phyloP scores from a whole-genome alignment of 306 rosid genomes.

The Trifolium fragiferum region DNA sequence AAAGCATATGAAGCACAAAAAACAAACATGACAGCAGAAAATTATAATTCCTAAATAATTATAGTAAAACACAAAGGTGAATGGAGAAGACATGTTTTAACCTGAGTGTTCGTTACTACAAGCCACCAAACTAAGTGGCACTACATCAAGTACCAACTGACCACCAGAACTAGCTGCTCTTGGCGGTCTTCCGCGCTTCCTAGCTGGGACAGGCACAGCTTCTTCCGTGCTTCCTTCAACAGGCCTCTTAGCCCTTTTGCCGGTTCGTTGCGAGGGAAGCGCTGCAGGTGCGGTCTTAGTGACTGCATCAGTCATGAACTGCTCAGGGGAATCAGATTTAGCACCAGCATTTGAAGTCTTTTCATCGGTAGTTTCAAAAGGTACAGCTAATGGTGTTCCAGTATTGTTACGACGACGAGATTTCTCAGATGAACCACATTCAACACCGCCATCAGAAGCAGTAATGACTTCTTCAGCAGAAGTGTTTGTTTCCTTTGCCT shows the following conservation, averaged over 20 bases:
- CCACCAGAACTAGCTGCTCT: slow-evolving; percentile 6
- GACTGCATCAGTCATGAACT: neutral
- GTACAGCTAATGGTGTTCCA: slow-evolving; percentile 35
- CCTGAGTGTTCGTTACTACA: neutral
- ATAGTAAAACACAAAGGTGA: neutral
- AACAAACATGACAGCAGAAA: neutral
- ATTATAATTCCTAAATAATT: neutral
- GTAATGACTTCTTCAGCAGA: slow-evolving; percentile 42
- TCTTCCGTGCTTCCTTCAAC: too few species aligned
- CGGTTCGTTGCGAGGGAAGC: neutral
- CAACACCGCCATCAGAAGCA: slow-evolving; percentile 42
- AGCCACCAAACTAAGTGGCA: neutral
- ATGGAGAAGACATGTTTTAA: neutral
- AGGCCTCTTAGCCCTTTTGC: slow-evolving; percentile 35
- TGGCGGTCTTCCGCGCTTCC: slow-evolving; percentile 43
- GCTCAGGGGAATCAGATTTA: slow-evolving; percentile 33
- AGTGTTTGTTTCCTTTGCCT: slow-evolving; percentile 39
- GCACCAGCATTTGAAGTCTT: slow-evolving; percentile 6
- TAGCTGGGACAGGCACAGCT: slow-evolving; percentile 18
- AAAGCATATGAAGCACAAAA: neutral
- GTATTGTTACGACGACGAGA: slow-evolving; percentile 8
- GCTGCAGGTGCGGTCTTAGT: neutral
- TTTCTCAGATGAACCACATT: slow-evolving; percentile 36
- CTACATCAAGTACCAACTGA: too few species aligned
- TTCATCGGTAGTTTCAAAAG: slow-evolving; percentile 34